A percentile compares a stretch with the other conserved stretches of the same genome.
Conservation (phyloP, 2,329 filamentous ascomycete genomes). For the Coniochaeta ligniaria region DNA sequence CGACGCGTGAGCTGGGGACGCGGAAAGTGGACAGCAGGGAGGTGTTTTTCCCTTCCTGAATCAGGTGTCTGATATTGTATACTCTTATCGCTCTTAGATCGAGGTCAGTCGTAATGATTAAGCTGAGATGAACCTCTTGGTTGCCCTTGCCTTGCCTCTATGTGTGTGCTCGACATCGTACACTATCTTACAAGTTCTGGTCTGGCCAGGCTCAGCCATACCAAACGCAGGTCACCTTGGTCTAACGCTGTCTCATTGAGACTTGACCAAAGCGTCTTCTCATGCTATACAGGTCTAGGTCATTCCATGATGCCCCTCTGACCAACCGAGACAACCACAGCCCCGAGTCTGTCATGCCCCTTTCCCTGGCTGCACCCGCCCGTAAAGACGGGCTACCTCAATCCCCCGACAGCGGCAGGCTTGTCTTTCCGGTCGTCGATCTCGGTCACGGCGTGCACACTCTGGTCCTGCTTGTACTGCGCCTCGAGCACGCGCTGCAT, state of each 20-base stretch:
- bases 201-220: background rate
- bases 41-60: background rate
- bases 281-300: background rate
- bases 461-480: slow-evolving; percentile 86
- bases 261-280: background rate
- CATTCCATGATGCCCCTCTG: background rate
- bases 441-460: slow-evolving; percentile 43
- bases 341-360: background rate
- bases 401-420: background rate
- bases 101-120: background rate
- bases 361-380: background rate
- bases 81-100: background rate
- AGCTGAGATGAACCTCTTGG: background rate
- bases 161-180: background rate
- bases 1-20: too few relatives aligned
- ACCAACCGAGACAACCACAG: background rate
- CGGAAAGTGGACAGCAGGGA: background rate
- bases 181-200: background rate
- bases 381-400: slow-evolving; percentile 3
- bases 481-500: slow-evolving; percentile 79
- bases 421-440: slow-evolving; percentile 4
- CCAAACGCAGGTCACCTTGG: background rate
- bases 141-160: background rate
- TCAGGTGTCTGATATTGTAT: background rate
- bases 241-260: background rate